These are phyloP conservation scores for Eutrema yunnanense DNA, from an alignment of 345 rosid genomes.

Conservation along the genomic window DNA sequence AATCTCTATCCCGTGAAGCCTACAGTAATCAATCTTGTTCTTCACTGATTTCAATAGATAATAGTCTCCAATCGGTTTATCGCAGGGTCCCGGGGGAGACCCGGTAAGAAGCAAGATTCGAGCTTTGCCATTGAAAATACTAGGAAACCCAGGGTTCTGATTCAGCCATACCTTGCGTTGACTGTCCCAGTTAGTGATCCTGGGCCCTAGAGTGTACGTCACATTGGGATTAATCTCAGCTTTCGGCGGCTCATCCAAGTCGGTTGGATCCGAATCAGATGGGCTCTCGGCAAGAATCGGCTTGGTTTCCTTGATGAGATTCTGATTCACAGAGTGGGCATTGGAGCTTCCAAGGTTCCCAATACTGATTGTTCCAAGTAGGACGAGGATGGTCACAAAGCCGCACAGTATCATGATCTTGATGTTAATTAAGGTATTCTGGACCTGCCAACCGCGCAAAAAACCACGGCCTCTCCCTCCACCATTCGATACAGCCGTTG, in stretches of 20 bases:
- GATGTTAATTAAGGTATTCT: constrained; percentile 75
- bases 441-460: constrained; percentile 68
- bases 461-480: constrained; percentile 20
- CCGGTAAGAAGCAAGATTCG: constrained; percentile 79
- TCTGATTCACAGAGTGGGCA: constrained; percentile 61
- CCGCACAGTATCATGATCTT: constrained; percentile 88
- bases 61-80: constrained; percentile 79
- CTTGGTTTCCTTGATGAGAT: constrained; percentile 59
- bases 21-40: constrained; percentile 95
- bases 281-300: constrained; percentile 69
- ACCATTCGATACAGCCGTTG: not conserved
- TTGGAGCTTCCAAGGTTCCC: constrained; percentile 69
- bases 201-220: constrained; percentile 75
- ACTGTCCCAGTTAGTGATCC: constrained; percentile 57
- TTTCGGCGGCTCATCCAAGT: constrained; percentile 16
- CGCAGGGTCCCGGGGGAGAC: constrained; percentile 80
- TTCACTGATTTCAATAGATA: constrained; percentile 74
- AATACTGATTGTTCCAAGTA: constrained; percentile 73
- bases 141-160: constrained; percentile 77
- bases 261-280: constrained; percentile 48
- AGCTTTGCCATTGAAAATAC: constrained; percentile 55
- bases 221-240: constrained; percentile 33
- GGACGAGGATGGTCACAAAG: constrained; percentile 79
- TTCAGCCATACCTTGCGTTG: constrained; percentile 73
- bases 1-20: constrained; percentile 94